Evolutionary conservation across 495 filamentous ascomycete species (phyloP).

Genomic region (Usnea hakonensis): DNA sequence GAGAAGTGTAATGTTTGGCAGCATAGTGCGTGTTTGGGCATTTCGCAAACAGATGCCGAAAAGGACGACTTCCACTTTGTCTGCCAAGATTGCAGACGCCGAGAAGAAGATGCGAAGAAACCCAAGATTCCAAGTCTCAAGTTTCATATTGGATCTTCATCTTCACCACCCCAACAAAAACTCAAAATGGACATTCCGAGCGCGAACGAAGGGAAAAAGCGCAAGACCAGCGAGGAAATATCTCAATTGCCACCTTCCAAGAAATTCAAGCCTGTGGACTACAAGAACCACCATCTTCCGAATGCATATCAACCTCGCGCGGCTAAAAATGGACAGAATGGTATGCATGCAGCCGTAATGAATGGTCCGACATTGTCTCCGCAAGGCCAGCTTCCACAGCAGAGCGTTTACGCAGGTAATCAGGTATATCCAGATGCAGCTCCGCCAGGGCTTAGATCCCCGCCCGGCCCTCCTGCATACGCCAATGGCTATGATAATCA

Average conservation of each 20-base stretch:
- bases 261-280: conserved; percentile 23
- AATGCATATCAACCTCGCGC: conserved; percentile 24
- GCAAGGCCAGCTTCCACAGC: conserved; percentile 29
- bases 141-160: conserved; percentile 49
- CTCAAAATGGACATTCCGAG: conserved; percentile 8
- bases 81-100: conserved; percentile 67
- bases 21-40: conserved; percentile 82
- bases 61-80: conserved; percentile 83
- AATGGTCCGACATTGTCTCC: conserved; percentile 33
- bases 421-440: conserved; percentile 13
- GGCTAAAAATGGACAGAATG: conserved; percentile 26
- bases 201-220: conserved; percentile 24
- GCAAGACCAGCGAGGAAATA: conserved; percentile 24
- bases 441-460: conserved; percentile 17
- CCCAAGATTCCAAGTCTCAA: conserved; percentile 70
- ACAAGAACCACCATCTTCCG: conserved; percentile 22
- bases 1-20: conserved; percentile 96
- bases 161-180: conserved; percentile 34
- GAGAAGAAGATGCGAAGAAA: conserved; percentile 52
- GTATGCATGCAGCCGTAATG: conserved; percentile 26
- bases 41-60: conserved; percentile 68
- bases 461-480: conserved; percentile 13
- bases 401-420: conserved; percentile 21
- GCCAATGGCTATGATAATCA: conserved; percentile 22
- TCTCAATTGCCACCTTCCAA: conserved; percentile 32